Percentiles rank a stretch among this genome's conserved stretches.
Conservation (phyloP, 1,284 basidiomycete species). For the Coriolopsis trogii region DNA sequence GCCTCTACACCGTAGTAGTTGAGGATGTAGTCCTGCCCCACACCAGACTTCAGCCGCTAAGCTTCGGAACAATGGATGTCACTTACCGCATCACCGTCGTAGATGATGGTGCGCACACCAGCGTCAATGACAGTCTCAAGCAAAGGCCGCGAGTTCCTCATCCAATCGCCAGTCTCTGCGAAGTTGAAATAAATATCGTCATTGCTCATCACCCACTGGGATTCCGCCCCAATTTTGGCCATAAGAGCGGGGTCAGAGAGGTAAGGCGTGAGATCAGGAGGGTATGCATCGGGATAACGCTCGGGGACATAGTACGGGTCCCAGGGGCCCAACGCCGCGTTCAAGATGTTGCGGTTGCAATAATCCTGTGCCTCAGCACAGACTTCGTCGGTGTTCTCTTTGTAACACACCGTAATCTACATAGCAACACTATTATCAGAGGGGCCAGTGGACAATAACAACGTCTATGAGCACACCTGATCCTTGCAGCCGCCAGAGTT, state of each 20-base stretch:
- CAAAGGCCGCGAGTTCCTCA: conserved; percentile 56
- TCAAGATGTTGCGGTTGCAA: conserved; percentile 58
- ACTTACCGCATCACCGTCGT: conserved; percentile 58
- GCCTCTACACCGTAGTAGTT: conserved; percentile 65
- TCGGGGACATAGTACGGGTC: conserved; percentile 57
- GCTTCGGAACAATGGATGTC: background rate
- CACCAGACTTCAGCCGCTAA: conserved; percentile 20
- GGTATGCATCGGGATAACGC: conserved; percentile 55
- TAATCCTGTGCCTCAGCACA: conserved; percentile 57
- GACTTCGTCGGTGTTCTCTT: conserved; percentile 44
- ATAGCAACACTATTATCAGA: background rate
- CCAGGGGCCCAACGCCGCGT: conserved; percentile 49
- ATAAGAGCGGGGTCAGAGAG: conserved; percentile 39
- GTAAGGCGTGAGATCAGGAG: conserved; percentile 50
- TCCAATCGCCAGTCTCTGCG: conserved; percentile 63
- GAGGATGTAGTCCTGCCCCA: conserved; percentile 53
- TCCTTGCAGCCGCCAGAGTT: conserved; percentile 50
- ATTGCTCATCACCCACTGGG: conserved; percentile 49
- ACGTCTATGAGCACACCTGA: conserved; percentile 42
- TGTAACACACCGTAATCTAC: conserved; percentile 55
- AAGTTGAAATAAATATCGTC: conserved; percentile 56
- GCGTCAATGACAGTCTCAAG: conserved; percentile 63
- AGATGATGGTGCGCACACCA: conserved; percentile 56
- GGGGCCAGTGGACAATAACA: no score
- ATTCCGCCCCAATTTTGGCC: conserved; percentile 52